Evolutionary conservation across 2,329 filamentous ascomycete species (phyloP).

Genomic region (Septoria linicola): DNA sequence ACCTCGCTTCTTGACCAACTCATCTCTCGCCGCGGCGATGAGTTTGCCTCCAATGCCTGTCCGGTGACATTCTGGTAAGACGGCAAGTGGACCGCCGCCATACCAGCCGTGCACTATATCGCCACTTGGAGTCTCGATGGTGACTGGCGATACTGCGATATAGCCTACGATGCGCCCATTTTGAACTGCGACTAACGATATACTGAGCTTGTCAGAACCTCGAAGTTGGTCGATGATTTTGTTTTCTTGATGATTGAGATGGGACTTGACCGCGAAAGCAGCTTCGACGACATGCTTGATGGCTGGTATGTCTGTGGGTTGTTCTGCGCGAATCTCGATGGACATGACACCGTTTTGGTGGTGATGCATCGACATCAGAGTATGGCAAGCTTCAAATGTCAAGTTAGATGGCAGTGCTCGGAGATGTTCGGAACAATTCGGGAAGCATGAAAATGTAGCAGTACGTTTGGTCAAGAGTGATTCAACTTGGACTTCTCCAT

Average conservation of each 20-base stretch:
- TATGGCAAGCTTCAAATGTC: too few relatives aligned
- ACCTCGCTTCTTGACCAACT: not conserved
- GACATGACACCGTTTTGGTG: too few relatives aligned
- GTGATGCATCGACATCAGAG: too few relatives aligned
- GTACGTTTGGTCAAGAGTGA: too few relatives aligned
- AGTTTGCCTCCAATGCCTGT: not conserved
- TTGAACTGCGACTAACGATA: constrained; percentile 8
- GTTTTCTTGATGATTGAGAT: constrained; percentile 13
- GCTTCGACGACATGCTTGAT: not conserved
- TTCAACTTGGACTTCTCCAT: too few relatives aligned
- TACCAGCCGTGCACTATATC: not conserved
- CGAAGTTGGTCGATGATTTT: constrained; percentile 14
- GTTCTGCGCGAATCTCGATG: too few relatives aligned
- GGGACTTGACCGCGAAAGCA: constrained; percentile 17
- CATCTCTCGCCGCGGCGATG: not conserved
- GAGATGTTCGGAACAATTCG: too few relatives aligned
- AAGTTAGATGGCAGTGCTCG: too few relatives aligned
- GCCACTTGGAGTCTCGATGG: not conserved
- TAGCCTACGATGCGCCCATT: not conserved
- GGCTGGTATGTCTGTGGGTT: too few relatives aligned
- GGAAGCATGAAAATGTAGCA: too few relatives aligned
- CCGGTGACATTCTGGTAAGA: not conserved
- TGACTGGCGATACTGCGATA: constrained; percentile 4
- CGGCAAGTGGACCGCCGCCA: constrained; percentile 3
- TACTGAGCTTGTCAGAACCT: not conserved